Evolutionary conservation across 805 yeast species (phyloP), one percentile per base, ranked within the genome.

Genomic region (Pichia eremophila): DNA sequence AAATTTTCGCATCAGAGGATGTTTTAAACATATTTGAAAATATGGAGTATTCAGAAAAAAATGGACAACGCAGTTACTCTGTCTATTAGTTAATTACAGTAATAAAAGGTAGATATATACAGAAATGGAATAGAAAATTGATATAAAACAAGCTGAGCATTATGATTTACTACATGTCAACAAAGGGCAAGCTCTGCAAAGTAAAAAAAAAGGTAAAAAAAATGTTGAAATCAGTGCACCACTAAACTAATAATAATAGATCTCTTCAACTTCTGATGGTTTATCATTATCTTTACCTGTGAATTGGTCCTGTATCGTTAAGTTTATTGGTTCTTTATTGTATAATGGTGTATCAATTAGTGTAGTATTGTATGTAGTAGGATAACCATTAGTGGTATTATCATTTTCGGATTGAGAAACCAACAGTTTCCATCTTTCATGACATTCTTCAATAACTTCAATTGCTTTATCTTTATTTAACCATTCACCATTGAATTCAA

Each of bases 401-500:
- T 62, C 49, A 77, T 73, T 50, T 66, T 46, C 46, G 2, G 32
- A 3, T 29, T 29, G 10, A 29, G 32, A 29, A 29, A 83, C 66
- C 56, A 85, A 69, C 46, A 56, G 67, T 49, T 71, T 71, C 96
- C 96, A 87, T 41, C 85, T 78, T 46, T 68, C 68, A 55, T 79
- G 75, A 56, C 90, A 83, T 53, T 83, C 85, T 46, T 71, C 68
- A 43, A 87, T 71, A 14, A 83, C 69, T 37, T 69, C 67, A 51
- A 82, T 65, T 27, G 95, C 85, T 53, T 77, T 75, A 35, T 73
- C 70, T 49, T 72, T 72, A 11, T 44, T 43, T 14, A 53, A 29
- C 52, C 56, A 54, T 59, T 74, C 70, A 47, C 88, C 95, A 51
- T 79, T 68, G 67, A 81, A 83, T 17, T 86, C 90, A 64, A 87